Conservation (phyloP, 176 grass and related monocot species). For the Aegilops tauschii region DNA sequence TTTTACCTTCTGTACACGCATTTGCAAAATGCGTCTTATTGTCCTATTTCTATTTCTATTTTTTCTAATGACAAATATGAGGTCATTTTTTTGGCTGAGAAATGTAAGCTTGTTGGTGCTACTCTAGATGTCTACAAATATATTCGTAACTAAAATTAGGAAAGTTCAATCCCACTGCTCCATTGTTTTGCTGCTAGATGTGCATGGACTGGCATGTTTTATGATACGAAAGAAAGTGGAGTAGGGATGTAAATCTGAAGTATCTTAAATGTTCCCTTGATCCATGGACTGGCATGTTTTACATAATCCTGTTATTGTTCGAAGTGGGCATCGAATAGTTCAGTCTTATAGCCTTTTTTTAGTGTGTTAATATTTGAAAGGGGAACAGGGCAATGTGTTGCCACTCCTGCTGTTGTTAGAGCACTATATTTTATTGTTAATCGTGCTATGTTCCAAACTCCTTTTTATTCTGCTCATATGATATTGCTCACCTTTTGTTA, state of each 20-base stretch:
- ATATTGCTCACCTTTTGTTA: slow-evolving; percentile 1
- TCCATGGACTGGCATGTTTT: not conserved
- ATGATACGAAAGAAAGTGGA: not conserved
- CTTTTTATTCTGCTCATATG: not conserved
- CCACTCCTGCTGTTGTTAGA: slow-evolving; percentile 12
- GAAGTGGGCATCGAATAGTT: slow-evolving; percentile 3
- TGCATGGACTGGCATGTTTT: not conserved
- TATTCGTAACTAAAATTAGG: not conserved
- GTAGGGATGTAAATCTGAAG: not conserved
- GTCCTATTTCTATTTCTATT: slow-evolving; percentile 7
- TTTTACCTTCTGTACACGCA: not conserved
- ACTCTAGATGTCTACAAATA: slow-evolving; percentile 8
- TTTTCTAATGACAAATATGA: not conserved
- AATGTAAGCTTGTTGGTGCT: not conserved
- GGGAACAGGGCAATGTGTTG: not conserved
- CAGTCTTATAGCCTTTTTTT: not conserved
- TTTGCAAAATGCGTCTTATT: not conserved
- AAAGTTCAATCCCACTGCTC: not conserved
- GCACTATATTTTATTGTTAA: slow-evolving; percentile 16
- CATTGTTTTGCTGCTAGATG: not conserved
- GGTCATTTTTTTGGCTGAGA: not conserved
- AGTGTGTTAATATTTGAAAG: slow-evolving; percentile 11
- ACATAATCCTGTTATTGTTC: not conserved
- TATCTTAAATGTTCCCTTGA: not conserved
- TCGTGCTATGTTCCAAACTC: not conserved